phyloP scores from a whole-genome alignment of 345 rosid genomes.

The Cochlearia excelsa region DNA sequence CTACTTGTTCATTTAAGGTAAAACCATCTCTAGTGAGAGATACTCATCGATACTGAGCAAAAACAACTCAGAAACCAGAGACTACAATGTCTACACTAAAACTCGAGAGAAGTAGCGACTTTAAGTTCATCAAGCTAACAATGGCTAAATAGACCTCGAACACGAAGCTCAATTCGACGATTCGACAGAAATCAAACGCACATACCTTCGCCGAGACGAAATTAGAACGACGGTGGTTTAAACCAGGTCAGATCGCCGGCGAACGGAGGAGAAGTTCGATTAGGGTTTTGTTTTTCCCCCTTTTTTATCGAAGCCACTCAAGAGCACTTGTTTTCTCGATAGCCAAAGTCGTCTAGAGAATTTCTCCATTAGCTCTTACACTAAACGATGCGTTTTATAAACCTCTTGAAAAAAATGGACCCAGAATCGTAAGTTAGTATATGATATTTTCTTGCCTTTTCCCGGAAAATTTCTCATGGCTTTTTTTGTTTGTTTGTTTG shows the following conservation, averaged over 20 bases:
- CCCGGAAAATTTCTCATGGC: slow-evolving; percentile 32
- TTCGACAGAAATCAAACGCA: slow-evolving; percentile 5
- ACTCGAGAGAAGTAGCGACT: background rate
- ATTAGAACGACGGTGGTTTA: slow-evolving; percentile 2
- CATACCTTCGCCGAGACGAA: slow-evolving; percentile 16
- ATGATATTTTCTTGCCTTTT: slow-evolving; percentile 35
- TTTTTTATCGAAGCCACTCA: slow-evolving; percentile 10
- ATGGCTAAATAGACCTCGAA: slow-evolving; percentile 1
- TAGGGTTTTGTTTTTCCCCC: slow-evolving; percentile 26
- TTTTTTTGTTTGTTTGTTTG: background rate
- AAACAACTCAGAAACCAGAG: background rate
- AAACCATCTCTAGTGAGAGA: background rate
- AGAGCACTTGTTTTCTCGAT: slow-evolving; percentile 21
- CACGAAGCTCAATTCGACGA: background rate
- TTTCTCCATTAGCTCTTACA: slow-evolving; percentile 19
- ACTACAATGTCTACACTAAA: background rate
- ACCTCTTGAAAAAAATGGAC: slow-evolving; percentile 8
- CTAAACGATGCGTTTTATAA: slow-evolving; percentile 30
- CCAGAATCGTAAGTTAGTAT: slow-evolving; percentile 7
- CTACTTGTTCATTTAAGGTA: too few relatives aligned
- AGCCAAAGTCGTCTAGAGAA: slow-evolving; percentile 29
- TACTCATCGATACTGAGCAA: background rate
- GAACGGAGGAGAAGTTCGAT: slow-evolving; percentile 25
- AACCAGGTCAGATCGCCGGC: slow-evolving; percentile 15
- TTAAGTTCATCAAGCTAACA: background rate